These are phyloP conservation scores for Candida methanosorbosa DNA, from an alignment of 805 yeast genomes.

Conservation along the genomic window DNA sequence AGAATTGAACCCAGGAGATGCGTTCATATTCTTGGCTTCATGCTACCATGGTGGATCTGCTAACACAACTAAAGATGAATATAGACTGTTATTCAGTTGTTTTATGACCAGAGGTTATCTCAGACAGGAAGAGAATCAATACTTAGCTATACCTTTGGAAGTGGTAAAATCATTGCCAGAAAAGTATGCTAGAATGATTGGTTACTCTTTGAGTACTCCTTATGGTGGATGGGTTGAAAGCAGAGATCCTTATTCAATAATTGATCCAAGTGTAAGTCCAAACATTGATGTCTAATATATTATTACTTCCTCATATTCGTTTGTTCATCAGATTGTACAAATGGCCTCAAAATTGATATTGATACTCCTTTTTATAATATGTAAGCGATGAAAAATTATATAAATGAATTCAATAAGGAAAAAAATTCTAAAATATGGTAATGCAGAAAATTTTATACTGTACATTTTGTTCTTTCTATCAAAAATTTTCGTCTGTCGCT, in stretches of 20 bases:
- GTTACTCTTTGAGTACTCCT: conserved; percentile 10
- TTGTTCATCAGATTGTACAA: too few species aligned
- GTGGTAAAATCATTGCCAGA: conserved; percentile 11
- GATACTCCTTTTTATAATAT: too few species aligned
- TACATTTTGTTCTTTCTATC: too few species aligned
- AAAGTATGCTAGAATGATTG: conserved; percentile 9
- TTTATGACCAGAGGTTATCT: conserved; percentile 22
- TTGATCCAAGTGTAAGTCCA: conserved; percentile 4
- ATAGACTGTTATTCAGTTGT: conserved; percentile 15
- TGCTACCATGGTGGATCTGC: conserved; percentile 24
- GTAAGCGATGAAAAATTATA: too few species aligned
- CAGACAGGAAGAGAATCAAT: conserved; percentile 24
- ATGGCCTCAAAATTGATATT: too few species aligned
- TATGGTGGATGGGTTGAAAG: conserved; percentile 9
- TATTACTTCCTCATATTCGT: too few species aligned
- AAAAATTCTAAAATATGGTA: too few species aligned
- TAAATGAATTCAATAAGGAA: too few species aligned
- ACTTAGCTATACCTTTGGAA: conserved; percentile 14
- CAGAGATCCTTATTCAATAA: conserved; percentile 5
- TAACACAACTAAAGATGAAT: conserved; percentile 17
- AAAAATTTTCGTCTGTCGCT: too few species aligned
- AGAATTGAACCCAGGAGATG: conserved; percentile 24
- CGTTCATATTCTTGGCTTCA: conserved; percentile 21
- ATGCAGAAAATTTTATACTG: too few species aligned
- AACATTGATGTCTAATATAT: conserved; percentile 6